Conservation (phyloP, 2,329 filamentous ascomycete species). For the Aureobasidium melanogenum region DNA sequence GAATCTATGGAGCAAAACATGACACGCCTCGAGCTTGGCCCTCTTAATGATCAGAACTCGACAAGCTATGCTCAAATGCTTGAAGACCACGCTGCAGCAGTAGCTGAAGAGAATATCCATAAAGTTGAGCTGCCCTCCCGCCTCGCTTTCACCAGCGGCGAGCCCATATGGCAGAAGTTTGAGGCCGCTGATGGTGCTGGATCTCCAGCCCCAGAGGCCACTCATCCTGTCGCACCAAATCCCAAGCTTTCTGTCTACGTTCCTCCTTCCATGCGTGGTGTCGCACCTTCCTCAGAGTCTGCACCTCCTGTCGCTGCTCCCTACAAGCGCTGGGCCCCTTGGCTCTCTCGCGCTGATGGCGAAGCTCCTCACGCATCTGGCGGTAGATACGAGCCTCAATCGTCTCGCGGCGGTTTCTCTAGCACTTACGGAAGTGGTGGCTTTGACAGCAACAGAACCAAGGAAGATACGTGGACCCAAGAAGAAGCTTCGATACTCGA, state of each 20-base stretch:
- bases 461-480: not conserved
- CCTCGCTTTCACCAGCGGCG: conserved; percentile 48
- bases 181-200: conserved; percentile 40
- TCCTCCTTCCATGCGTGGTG: conserved; percentile 35
- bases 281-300: conserved; percentile 19
- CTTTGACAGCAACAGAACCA: conserved; percentile 10
- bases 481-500: too few species aligned
- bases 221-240: conserved; percentile 24
- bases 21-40: not conserved
- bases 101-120: not conserved
- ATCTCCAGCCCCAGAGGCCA: conserved; percentile 24
- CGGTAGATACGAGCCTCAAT: conserved; percentile 20
- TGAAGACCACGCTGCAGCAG: not conserved
- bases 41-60: not conserved
- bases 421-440: conserved; percentile 15
- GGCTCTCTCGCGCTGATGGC: conserved; percentile 15
- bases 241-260: conserved; percentile 37
- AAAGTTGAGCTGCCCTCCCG: not conserved
- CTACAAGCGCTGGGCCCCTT: conserved; percentile 7
- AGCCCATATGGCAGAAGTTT: conserved; percentile 65
- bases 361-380: conserved; percentile 17
- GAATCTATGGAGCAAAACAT: not conserved
- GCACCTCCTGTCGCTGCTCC: not conserved
- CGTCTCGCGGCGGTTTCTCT: conserved; percentile 13
- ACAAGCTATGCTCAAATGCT: not conserved